phyloP scores from a whole-genome alignment of 176 grass and related monocot species.

The Oryza coarctata region DNA sequence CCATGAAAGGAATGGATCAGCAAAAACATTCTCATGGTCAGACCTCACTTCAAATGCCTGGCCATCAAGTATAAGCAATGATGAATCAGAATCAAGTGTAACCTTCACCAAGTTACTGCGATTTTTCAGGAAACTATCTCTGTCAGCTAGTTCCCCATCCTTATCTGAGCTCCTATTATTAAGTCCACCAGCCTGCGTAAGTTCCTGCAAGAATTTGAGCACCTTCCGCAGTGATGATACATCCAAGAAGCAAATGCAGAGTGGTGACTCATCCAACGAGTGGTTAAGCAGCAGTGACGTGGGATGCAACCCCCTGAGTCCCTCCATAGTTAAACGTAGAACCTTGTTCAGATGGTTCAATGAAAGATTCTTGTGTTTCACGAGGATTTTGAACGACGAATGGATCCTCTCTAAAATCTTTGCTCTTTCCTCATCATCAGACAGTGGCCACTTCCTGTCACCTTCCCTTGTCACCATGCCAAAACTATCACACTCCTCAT shows the following conservation, averaged over 20 bases:
- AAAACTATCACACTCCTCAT: constrained; percentile 51
- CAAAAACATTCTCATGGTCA: constrained; percentile 42
- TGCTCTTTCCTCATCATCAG: constrained; percentile 73
- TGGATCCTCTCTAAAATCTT: constrained; percentile 74
- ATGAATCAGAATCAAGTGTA: constrained; percentile 53
- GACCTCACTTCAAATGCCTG: constrained; percentile 37
- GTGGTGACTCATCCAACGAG: constrained; percentile 60
- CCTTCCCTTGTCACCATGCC: constrained; percentile 41
- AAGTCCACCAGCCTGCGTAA: constrained; percentile 65
- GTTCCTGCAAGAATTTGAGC: constrained; percentile 76
- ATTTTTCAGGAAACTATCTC: constrained; percentile 34
- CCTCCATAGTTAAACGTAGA: constrained; percentile 64
- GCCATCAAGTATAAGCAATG: constrained; percentile 53
- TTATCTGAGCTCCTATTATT: constrained; percentile 56
- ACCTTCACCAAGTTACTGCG: constrained; percentile 42
- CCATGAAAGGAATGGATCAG: constrained; percentile 73
- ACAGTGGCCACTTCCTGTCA: constrained; percentile 62
- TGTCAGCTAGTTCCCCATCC: constrained; percentile 49
- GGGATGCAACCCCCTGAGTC: constrained; percentile 61
- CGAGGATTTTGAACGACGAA: constrained; percentile 54
- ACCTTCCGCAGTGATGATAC: constrained; percentile 59
- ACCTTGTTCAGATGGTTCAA: constrained; percentile 64
- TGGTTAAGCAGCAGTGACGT: constrained; percentile 55
- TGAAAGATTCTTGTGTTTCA: constrained; percentile 79
- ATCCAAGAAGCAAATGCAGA: constrained; percentile 83